A percentile compares a stretch with the other conserved stretches of the same genome.
phyloP scores from a whole-genome alignment of 2,329 filamentous ascomycete genomes.

The Salinomyces thailandicus region DNA sequence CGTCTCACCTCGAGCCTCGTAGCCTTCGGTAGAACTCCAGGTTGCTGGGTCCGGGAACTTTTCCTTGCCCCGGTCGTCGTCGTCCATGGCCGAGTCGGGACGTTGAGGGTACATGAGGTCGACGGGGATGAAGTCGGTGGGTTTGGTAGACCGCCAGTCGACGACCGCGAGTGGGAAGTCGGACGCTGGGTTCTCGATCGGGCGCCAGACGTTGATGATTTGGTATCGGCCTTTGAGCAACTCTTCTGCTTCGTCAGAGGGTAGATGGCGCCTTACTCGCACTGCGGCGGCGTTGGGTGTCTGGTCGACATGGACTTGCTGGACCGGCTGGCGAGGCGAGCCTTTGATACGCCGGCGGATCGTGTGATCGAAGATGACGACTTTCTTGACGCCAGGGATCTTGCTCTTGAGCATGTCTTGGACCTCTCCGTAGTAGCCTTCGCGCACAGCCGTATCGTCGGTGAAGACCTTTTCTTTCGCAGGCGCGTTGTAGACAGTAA shows the following conservation, averaged over 20 bases:
- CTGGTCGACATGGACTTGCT: constrained; percentile 63
- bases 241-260: constrained; percentile 44
- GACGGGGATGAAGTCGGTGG: constrained; percentile 49
- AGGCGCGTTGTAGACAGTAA: constrained; percentile 45
- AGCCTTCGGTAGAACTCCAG: constrained; percentile 45
- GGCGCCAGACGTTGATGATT: constrained; percentile 63
- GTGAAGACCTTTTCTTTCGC: constrained; percentile 46
- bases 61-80: constrained; percentile 51
- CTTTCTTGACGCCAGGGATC: constrained; percentile 46
- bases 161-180: constrained; percentile 60
- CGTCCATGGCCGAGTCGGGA: constrained; percentile 27
- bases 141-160: constrained; percentile 50
- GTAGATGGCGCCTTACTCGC: constrained; percentile 52
- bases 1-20: constrained; percentile 54
- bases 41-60: constrained; percentile 39
- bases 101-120: constrained; percentile 52
- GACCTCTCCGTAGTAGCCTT: constrained; percentile 52
- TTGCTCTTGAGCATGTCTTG: constrained; percentile 46
- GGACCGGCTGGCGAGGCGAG: constrained; percentile 53
- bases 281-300: constrained; percentile 51
- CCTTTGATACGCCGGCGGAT: constrained; percentile 48
- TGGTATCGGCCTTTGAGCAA: constrained; percentile 51
- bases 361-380: constrained; percentile 64
- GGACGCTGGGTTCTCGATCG: constrained; percentile 53
- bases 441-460: constrained; percentile 45